Evolutionary conservation across 169 alveolate genomes (phyloP).

Genomic region (Fabrea salina): DNA sequence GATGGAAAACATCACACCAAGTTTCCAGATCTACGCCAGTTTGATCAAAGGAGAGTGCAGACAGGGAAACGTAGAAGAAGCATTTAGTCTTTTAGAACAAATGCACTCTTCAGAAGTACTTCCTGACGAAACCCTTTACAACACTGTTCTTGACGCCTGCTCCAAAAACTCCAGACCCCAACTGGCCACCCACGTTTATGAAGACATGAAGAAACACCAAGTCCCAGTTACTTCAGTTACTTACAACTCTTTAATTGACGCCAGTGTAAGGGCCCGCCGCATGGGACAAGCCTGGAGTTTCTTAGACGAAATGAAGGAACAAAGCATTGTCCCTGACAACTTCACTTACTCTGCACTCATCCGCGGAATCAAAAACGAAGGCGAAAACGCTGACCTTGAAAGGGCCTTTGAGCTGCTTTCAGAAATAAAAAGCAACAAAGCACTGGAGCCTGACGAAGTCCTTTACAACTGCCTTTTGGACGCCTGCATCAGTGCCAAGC

Average conservation of each 20-base stretch:
- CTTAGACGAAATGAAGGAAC: slow-evolving; percentile 45
- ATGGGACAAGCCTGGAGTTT: slow-evolving; percentile 31
- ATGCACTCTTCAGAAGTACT: neutral
- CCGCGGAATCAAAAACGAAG: slow-evolving; percentile 33
- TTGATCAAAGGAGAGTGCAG: neutral
- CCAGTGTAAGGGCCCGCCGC: slow-evolving; percentile 2
- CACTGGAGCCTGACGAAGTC: slow-evolving; percentile 61
- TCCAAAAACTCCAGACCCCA: neutral
- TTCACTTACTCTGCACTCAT: slow-evolving; percentile 53
- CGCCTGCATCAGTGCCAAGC: slow-evolving; percentile 88
- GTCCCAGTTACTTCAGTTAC: neutral
- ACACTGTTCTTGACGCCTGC: slow-evolving; percentile 55
- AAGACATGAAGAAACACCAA: neutral
- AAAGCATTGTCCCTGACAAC: slow-evolving; percentile 60
- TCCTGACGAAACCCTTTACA: slow-evolving; percentile 12
- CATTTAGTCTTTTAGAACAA: neutral
- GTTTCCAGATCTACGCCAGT: neutral
- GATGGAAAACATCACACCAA: neutral
- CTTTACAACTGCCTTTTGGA: slow-evolving; percentile 91
- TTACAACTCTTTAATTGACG: slow-evolving; percentile 25
- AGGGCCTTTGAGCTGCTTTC: slow-evolving; percentile 18
- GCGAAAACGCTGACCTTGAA: slow-evolving; percentile 23
- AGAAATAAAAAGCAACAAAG: neutral
- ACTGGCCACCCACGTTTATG: neutral
- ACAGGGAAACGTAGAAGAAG: neutral